Conservation (phyloP, 441 rosid species). For the Bocquillonia castaneifolia region DNA sequence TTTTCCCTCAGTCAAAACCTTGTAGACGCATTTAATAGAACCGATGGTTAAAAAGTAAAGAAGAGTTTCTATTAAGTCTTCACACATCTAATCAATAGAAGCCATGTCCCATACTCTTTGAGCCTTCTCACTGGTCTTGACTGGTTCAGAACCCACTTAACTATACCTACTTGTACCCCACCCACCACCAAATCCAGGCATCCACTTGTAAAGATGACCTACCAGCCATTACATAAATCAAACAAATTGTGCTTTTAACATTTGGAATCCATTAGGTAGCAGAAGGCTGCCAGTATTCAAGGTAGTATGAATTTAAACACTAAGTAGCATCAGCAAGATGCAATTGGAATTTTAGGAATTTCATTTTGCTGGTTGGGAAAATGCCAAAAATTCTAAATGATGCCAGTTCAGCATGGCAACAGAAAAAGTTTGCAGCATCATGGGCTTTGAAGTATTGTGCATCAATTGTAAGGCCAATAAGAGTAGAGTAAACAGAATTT, state of each 20-base stretch:
- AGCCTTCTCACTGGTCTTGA: neutral
- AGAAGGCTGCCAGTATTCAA: neutral
- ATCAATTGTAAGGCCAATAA: constrained; percentile 5
- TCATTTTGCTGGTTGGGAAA: neutral
- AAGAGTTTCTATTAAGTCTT: neutral
- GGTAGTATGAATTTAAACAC: neutral
- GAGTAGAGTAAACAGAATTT: too few species aligned
- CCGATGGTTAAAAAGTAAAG: neutral
- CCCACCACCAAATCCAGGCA: constrained; percentile 5
- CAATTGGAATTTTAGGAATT: neutral
- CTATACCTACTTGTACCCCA: constrained; percentile 10
- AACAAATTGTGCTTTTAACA: constrained; percentile 6
- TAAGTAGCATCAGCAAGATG: neutral
- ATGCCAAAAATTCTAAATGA: neutral
- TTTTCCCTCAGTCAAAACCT: neutral
- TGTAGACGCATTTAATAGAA: neutral
- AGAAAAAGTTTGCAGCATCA: neutral
- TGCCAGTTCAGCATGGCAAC: constrained; percentile 1
- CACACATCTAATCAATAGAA: neutral
- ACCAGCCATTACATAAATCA: constrained; percentile 15
- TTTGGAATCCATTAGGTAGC: constrained; percentile 11
- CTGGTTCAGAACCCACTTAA: neutral
- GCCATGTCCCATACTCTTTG: neutral
- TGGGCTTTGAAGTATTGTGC: neutral
- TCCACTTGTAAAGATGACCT: constrained; percentile 14